These are phyloP conservation scores for Aspergillus saccharolyticus DNA, from an alignment of 495 filamentous ascomycete species.

Conservation along the genomic window DNA sequence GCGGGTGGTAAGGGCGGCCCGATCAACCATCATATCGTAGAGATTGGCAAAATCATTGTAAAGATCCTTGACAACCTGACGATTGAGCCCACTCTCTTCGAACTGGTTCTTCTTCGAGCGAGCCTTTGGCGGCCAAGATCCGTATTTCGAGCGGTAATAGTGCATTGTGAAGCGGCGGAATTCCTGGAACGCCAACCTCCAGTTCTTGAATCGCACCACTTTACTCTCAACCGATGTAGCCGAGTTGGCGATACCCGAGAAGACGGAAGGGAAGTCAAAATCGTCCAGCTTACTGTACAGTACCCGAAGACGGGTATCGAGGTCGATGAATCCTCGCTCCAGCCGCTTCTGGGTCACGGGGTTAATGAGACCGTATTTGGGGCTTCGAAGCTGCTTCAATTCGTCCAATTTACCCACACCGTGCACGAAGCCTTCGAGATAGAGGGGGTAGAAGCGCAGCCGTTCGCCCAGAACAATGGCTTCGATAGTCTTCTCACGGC, in stretches of 20 bases:
- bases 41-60: constrained; percentile 82
- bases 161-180: constrained; percentile 70
- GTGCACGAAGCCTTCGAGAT: constrained; percentile 87
- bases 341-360: constrained; percentile 68
- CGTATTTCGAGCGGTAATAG: constrained; percentile 79
- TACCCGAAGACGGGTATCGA: constrained; percentile 61
- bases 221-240: constrained; percentile 68
- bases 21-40: constrained; percentile 86
- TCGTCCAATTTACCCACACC: constrained; percentile 85
- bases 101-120: constrained; percentile 89
- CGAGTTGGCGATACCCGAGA: constrained; percentile 81
- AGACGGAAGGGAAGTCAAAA: constrained; percentile 89
- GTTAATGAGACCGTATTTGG: constrained; percentile 64
- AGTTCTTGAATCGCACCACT: constrained; percentile 73
- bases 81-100: constrained; percentile 77
- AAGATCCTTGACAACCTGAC: constrained; percentile 71
- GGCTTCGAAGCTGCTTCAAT: constrained; percentile 60
- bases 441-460: constrained; percentile 75
- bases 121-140: constrained; percentile 91
- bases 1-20: constrained; percentile 50
- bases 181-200: constrained; percentile 67
- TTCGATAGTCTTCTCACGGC: constrained; percentile 87
- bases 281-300: constrained; percentile 64
- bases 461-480: constrained; percentile 80
- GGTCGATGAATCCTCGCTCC: constrained; percentile 74